These are phyloP conservation scores for Purpureocillium lavendulum DNA, from an alignment of 2,329 filamentous ascomycete genomes.

Conservation along the genomic window DNA sequence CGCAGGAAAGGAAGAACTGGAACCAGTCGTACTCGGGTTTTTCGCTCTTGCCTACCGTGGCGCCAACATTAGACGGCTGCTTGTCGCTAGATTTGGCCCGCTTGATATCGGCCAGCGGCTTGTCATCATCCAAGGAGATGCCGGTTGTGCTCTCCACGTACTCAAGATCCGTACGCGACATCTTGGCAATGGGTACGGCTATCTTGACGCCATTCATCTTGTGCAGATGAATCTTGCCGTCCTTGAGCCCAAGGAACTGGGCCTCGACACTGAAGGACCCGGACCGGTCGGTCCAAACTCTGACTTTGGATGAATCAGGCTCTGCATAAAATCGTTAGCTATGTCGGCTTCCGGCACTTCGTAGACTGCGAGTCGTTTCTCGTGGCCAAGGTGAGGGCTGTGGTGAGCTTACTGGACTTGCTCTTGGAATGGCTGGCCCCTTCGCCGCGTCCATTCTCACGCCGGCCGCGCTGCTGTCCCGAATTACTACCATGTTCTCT, in stretches of 20 bases:
- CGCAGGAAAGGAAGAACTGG: conserved; percentile 90
- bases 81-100: conserved; percentile 32
- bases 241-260: conserved; percentile 87
- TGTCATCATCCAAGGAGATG: conserved; percentile 86
- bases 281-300: conserved; percentile 90
- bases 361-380: neutral
- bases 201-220: conserved; percentile 98
- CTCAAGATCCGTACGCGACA: conserved; percentile 91
- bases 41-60: conserved; percentile 50
- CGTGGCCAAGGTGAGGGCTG: neutral
- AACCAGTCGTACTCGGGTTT: conserved; percentile 95
- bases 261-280: conserved; percentile 97
- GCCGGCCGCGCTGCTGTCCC: conserved; percentile 62
- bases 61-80: conserved; percentile 38
- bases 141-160: conserved; percentile 88
- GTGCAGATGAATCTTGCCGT: conserved; percentile 95
- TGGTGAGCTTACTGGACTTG: conserved; percentile 60
- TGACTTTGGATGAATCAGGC: conserved; percentile 73
- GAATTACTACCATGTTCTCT: conserved; percentile 58
- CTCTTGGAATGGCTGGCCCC: conserved; percentile 42
- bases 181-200: conserved; percentile 88
- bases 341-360: neutral
- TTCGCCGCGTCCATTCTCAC: conserved; percentile 57
- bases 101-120: conserved; percentile 80
- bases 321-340: conserved; percentile 40